Percentiles rank a stretch among this genome's conserved stretches.
phyloP scores from a whole-genome alignment of 176 grass and related monocot genomes.

The Pontederia crassipes region DNA sequence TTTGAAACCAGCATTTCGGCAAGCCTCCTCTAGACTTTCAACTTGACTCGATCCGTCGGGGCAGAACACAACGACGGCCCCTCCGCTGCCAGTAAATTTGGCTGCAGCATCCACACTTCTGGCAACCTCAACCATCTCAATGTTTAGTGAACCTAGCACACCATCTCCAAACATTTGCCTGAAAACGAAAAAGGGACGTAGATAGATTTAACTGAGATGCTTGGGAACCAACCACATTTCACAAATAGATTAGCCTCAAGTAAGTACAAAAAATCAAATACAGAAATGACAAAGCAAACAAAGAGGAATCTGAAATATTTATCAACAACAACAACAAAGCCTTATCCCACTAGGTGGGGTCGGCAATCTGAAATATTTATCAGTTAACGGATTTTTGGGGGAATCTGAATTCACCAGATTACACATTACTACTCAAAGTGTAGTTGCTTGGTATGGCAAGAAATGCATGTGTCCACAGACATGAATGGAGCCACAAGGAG shows the following conservation, averaged over 20 bases:
- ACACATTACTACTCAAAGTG: neutral
- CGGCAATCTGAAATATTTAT: too few species aligned
- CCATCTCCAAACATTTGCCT: conserved; percentile 89
- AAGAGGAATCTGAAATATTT: too few species aligned
- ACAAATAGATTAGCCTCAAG: neutral
- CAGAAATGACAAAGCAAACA: too few species aligned
- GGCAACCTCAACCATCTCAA: conserved; percentile 69
- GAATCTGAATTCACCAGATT: neutral
- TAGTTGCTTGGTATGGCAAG: neutral
- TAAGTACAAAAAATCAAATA: neutral
- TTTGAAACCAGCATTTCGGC: conserved; percentile 39
- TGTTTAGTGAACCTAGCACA: conserved; percentile 55
- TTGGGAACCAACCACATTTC: neutral
- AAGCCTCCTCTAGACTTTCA: conserved; percentile 30
- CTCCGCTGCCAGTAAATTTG: conserved; percentile 77
- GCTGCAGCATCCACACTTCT: conserved; percentile 41
- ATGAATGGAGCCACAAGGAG: neutral
- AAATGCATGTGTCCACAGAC: neutral
- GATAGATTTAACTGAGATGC: neutral
- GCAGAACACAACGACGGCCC: conserved; percentile 52
- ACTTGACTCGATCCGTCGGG: conserved; percentile 30
- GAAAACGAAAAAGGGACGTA: neutral
- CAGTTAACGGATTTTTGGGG: too few species aligned
- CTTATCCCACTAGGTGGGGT: too few species aligned
- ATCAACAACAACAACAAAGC: too few species aligned